These are phyloP conservation scores for Quercus phellos DNA, from an alignment of 331 rosid genomes.

Conservation along the genomic window DNA sequence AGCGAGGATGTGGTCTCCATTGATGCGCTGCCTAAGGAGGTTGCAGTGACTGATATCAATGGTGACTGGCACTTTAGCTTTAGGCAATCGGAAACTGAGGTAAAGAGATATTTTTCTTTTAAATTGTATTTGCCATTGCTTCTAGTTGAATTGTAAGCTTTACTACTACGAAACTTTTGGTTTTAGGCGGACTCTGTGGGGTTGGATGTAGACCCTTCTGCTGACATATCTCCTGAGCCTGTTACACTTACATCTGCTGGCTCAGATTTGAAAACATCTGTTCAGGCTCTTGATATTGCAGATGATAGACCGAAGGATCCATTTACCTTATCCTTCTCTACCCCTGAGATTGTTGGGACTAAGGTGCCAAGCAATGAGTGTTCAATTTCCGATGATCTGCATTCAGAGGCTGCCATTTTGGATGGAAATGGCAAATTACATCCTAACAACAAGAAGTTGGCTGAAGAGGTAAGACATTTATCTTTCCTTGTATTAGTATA, in stretches of 20 bases:
- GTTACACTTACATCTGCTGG: not conserved
- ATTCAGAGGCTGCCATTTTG: not conserved
- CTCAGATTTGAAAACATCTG: not conserved
- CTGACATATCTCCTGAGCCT: not conserved
- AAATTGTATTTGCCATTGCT: not conserved
- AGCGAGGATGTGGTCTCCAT: not conserved
- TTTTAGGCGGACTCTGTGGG: constrained; percentile 6
- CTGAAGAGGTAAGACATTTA: constrained; percentile 23
- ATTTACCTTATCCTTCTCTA: too few relatives aligned
- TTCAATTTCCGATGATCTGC: constrained; percentile 1
- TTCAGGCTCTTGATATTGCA: not conserved
- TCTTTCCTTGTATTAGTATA: constrained; percentile 2
- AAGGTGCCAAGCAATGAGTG: too few relatives aligned
- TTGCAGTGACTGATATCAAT: not conserved
- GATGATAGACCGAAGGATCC: not conserved
- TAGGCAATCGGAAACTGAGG: constrained; percentile 3
- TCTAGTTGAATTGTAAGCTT: not conserved
- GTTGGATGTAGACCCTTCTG: not conserved
- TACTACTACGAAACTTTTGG: not conserved
- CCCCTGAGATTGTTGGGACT: too few relatives aligned
- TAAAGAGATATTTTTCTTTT: not conserved
- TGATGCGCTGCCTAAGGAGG: not conserved
- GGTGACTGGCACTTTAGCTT: not conserved
- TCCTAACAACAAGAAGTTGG: constrained; percentile 7
- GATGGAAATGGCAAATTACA: constrained; percentile 16